Evolutionary conservation across 257 asterid species (phyloP).

Genomic region (Paraleonurus japonicus): DNA sequence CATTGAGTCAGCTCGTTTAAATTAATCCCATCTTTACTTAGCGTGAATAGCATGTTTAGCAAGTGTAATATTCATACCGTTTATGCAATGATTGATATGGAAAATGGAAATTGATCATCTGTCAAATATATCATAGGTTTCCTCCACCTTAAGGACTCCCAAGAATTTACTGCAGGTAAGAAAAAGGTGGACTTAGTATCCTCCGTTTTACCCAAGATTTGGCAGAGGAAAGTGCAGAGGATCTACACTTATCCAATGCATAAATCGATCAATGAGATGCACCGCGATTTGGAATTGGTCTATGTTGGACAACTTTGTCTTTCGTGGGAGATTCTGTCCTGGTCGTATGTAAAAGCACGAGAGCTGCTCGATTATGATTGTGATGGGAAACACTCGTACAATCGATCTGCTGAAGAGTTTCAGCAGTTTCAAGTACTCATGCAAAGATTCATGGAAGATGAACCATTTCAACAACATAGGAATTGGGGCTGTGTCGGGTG

Average conservation of each 20-base stretch:
- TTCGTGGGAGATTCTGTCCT: slow-evolving; percentile 73
- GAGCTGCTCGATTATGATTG: slow-evolving; percentile 45
- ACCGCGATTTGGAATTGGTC: slow-evolving; percentile 58
- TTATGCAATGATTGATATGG: not conserved
- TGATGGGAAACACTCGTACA: slow-evolving; percentile 47
- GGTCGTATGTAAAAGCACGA: slow-evolving; percentile 55
- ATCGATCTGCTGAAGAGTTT: slow-evolving; percentile 59
- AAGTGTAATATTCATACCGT: not conserved
- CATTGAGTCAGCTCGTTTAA: slow-evolving; percentile 23
- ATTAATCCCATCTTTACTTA: not conserved
- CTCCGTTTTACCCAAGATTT: slow-evolving; percentile 37
- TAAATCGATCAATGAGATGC: slow-evolving; percentile 52
- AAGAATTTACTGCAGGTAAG: slow-evolving; percentile 37
- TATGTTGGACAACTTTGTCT: slow-evolving; percentile 77
- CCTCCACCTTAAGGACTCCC: slow-evolving; percentile 67
- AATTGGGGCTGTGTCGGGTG: slow-evolving; percentile 54
- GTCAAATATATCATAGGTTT: slow-evolving; percentile 44
- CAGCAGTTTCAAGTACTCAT: slow-evolving; percentile 79
- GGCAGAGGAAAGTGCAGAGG: slow-evolving; percentile 49
- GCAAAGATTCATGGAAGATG: slow-evolving; percentile 81
- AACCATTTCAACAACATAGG: slow-evolving; percentile 65
- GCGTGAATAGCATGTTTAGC: not conserved
- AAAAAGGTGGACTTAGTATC: slow-evolving; percentile 28
- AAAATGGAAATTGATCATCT: not conserved
- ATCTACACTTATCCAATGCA: slow-evolving; percentile 62